phyloP scores from a whole-genome alignment of 1,284 basidiomycete genomes.

The Malassezia nana region DNA sequence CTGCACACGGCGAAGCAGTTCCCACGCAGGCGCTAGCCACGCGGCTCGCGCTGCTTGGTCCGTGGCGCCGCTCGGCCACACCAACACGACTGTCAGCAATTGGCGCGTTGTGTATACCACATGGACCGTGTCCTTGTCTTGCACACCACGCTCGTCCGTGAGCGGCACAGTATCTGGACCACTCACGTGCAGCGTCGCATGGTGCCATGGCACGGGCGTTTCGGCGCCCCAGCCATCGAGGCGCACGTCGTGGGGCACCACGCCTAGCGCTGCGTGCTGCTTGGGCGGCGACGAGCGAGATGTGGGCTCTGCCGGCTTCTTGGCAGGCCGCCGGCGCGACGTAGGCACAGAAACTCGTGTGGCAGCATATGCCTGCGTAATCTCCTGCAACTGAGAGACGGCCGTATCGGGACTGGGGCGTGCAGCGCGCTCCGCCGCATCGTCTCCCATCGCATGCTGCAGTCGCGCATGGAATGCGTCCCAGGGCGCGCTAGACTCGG shows the following conservation, averaged over 20 bases:
- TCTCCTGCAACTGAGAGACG: not conserved
- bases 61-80: not conserved
- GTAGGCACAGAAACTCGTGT: not conserved
- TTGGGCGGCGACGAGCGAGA: too few species aligned
- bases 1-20: constrained; percentile 11
- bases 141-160: not conserved
- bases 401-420: not conserved
- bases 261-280: not conserved
- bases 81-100: constrained; percentile 12
- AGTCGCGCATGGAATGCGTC: constrained; percentile 11
- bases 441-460: constrained; percentile 5
- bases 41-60: not conserved
- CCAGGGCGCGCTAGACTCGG: constrained; percentile 1
- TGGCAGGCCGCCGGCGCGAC: not conserved
- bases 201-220: constrained; percentile 4
- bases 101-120: constrained; percentile 8
- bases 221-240: constrained; percentile 18
- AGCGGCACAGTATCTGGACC: not conserved
- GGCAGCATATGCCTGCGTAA: not conserved
- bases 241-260: constrained; percentile 2
- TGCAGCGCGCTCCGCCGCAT: not conserved
- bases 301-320: too few species aligned
- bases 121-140: not conserved
- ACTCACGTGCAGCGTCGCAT: not conserved
- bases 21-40: constrained; percentile 6